A percentile compares a stretch with the other conserved stretches of the same genome.
phyloP scores from a whole-genome alignment of 768 basidiomycete genomes.

The Artomyces pyxidatus region DNA sequence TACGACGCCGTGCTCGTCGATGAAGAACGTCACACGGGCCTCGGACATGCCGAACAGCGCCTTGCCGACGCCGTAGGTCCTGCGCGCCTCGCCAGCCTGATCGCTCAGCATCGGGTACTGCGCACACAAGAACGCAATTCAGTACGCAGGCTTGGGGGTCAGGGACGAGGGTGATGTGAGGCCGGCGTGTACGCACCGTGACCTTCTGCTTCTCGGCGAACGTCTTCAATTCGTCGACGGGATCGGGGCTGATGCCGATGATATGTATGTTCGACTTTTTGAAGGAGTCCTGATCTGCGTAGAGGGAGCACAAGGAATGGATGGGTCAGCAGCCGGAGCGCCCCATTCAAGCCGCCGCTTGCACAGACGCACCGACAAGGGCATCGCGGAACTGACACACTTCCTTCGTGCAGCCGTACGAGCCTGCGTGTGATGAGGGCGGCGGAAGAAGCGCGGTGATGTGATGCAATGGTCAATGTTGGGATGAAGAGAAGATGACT shows the following conservation, averaged over 20 bases:
- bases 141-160: not conserved
- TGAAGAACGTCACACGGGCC: constrained; percentile 67
- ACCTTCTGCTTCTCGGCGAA: constrained; percentile 69
- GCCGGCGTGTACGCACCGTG: constrained; percentile 34
- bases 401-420: constrained; percentile 74
- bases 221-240: constrained; percentile 61
- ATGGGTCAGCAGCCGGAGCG: not conserved
- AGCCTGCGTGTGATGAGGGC: constrained; percentile 32
- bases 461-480: too few species aligned
- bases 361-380: constrained; percentile 40
- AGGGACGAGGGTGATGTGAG: not conserved
- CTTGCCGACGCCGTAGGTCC: constrained; percentile 58
- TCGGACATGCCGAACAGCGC: constrained; percentile 58
- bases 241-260: constrained; percentile 67
- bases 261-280: constrained; percentile 55
- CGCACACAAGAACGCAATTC: not conserved
- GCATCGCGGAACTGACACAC: constrained; percentile 82
- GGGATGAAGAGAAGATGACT: too few species aligned
- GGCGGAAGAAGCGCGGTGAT: constrained; percentile 5
- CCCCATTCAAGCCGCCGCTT: not conserved
- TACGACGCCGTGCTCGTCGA: constrained; percentile 63
- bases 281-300: constrained; percentile 59
- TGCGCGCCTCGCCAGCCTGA: constrained; percentile 47
- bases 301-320: not conserved
- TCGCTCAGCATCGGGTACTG: constrained; percentile 82